Evolutionary conservation across 331 rosid species (phyloP), one percentile per base, ranked within the genome.

Genomic region (Prunus yedoensis): DNA sequence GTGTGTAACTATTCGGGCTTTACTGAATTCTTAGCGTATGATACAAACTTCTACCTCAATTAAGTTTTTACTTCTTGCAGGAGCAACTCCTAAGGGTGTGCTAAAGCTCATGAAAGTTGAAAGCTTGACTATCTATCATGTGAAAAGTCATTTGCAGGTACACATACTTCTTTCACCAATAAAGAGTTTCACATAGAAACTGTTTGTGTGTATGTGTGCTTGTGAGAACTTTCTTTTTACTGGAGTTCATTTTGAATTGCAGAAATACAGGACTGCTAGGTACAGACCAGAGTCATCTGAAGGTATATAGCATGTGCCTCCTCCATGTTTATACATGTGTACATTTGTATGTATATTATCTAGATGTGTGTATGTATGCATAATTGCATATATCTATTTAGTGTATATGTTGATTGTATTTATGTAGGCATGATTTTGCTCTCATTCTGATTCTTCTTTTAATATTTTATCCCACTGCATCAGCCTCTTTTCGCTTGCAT

Each of bases 191-290:
- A 56, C 60, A 27, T 47, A 59, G 25, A 59, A 43, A 25, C 3
- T 35, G 41, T 14, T 25, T 30, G 25, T 50, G 43, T 21, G 6
- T 66, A 59, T 56, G 8, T 53, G 35, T 50, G 82, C 64, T 56
- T 25, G 72, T 78, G 68, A n/a, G 30, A 60, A 50, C 54, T 76
- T 77, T 71, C 49, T 66, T 82, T 80, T 83, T 62, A 84, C 66
- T 16, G 62, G 70, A 60, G 69, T 66, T 70, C 43, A 75, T 77
- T 79, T 78, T 81, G 78, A 78, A 83, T 79, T 85, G 93, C 98
- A 95, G 99, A 95, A 95, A 83, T 95, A 95, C 89, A 87, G 99
- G 90, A 92, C 99, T 47, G 98, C 99, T 83, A 89, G 99, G 87
- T 95, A 92, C 88, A 88, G 93, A 83, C 99, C 99, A 18, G 97